Percentiles rank a stretch among this genome's conserved stretches.
phyloP scores from a whole-genome alignment of 768 basidiomycete genomes.

The Gloeopeniophorella convolvens region DNA sequence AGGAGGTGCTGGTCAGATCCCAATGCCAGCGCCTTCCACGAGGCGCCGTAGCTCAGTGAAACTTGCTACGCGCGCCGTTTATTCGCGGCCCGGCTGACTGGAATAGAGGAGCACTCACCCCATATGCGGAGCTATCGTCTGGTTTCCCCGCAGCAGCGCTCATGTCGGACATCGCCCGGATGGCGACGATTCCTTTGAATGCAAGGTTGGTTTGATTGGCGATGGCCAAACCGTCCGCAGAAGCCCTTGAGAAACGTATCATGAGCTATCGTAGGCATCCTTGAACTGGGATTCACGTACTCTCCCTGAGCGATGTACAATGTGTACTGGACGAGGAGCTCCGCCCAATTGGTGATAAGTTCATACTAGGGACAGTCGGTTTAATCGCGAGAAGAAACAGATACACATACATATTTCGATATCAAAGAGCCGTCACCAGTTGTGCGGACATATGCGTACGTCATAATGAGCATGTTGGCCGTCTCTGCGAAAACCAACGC shows the following conservation, averaged over 20 bases:
- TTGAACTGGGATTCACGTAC: slow-evolving; percentile 40
- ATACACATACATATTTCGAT: slow-evolving; percentile 17
- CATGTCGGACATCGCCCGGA: slow-evolving; percentile 57
- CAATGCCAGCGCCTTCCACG: slow-evolving; percentile 9
- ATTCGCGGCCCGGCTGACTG: not conserved
- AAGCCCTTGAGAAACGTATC: slow-evolving; percentile 5
- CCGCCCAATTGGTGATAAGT: slow-evolving; percentile 28
- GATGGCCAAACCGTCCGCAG: slow-evolving; percentile 7
- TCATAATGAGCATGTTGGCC: slow-evolving; percentile 33
- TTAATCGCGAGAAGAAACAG: too few relatives aligned
- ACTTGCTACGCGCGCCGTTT: not conserved
- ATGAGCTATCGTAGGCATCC: slow-evolving; percentile 25
- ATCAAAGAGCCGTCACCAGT: slow-evolving; percentile 24
- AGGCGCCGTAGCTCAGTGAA: not conserved
- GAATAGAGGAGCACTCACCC: slow-evolving; percentile 20
- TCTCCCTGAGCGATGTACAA: slow-evolving; percentile 51
- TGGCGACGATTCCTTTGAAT: slow-evolving; percentile 65
- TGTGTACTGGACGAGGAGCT: slow-evolving; percentile 31
- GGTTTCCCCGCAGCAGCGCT: slow-evolving; percentile 25
- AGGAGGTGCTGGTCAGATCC: slow-evolving; percentile 3
- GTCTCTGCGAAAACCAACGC: slow-evolving; percentile 17
- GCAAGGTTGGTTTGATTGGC: slow-evolving; percentile 65
- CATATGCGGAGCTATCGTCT: slow-evolving; percentile 22
- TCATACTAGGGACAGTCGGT: slow-evolving; percentile 19
- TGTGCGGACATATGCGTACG: slow-evolving; percentile 24